phyloP scores from a whole-genome alignment of 768 basidiomycete species.

The Phylloporus sp. region DNA sequence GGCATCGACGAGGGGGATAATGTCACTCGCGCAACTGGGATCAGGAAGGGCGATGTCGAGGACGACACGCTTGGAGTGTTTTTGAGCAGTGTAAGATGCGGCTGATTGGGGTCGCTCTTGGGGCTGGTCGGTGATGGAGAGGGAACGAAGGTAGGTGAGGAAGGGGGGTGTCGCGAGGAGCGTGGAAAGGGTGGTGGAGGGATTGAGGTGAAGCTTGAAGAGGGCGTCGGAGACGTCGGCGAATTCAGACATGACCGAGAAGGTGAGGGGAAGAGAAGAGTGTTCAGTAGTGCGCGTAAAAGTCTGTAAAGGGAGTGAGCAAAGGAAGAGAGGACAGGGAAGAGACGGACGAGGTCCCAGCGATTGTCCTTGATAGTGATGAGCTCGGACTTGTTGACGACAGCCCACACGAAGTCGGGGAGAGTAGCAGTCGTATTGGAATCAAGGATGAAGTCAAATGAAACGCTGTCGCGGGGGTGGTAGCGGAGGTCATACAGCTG shows the following conservation, averaged over 20 bases:
- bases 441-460: constrained; percentile 75
- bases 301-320: constrained; percentile 45
- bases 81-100: constrained; percentile 40
- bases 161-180: constrained; percentile 63
- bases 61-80: constrained; percentile 64
- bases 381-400: constrained; percentile 79
- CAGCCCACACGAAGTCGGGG: constrained; percentile 76
- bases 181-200: constrained; percentile 48
- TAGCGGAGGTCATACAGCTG: constrained; percentile 76
- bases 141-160: constrained; percentile 76
- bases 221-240: constrained; percentile 81
- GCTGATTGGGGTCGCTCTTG: constrained; percentile 58
- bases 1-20: constrained; percentile 55
- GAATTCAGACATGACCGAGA: constrained; percentile 84
- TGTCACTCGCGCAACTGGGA: constrained; percentile 43
- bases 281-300: constrained; percentile 79
- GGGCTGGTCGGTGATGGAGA: constrained; percentile 89
- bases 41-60: constrained; percentile 61
- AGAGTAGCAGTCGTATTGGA: constrained; percentile 36
- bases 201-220: constrained; percentile 45
- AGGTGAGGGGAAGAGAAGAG: constrained; percentile 50
- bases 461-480: constrained; percentile 60
- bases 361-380: constrained; percentile 61
- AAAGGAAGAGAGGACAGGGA: background rate
- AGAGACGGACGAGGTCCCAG: constrained; percentile 80